Base-by-base conservation (phyloP, 83 land plant species). In the Diphasiastrum complanatum region DNA sequence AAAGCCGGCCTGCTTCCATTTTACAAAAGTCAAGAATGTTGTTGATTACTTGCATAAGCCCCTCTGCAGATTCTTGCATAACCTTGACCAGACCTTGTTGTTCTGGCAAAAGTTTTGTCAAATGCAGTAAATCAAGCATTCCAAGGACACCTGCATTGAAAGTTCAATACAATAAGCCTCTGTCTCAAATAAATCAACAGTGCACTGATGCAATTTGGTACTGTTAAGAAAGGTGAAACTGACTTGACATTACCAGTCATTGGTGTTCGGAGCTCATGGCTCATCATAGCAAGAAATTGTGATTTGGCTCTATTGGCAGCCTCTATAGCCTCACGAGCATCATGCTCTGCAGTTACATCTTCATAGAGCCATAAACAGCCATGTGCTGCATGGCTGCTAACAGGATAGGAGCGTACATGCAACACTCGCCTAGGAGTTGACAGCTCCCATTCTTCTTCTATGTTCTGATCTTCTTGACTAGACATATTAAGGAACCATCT, bases 371-470 rank as follows among this genome's bases (percentile, higher is more conserved):
- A 65, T 12, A 65, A 33, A 3, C 68, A 59, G 20, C 68, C 68
- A 29, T 65, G 68, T 11, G 68, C 60, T 18, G 68, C 46, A 12
- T 29, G 53, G 19, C 46, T 52, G 29, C 68, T 65, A 14, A 65
- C 68, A 3, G 68, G 68, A 38, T 52, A 65, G 28, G 68, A 65
- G n/a, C 68, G 60, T 46, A 65, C 68, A 52, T 65, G 68, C 10
- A 65, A 59, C 14, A 65, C 68, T 24, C 68, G 59, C 2, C 68
- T 50, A 25, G 68, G 68, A 2, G 23, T n/a, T 38, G 33, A 24
- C 61, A 65, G 61, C 47, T 47, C 68, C 68, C 68, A 65, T n/a
- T 65, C 68, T n/a, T 65, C 68, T 34, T 65, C 68, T 33, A 65
- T 65, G 32, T 65, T 59, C 28, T 51, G 61, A 11, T 65, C 68